Percentiles rank a stretch among this genome's conserved stretches.
phyloP scores from a whole-genome alignment of 2,329 filamentous ascomycete genomes.

The Mycogone perniciosa region DNA sequence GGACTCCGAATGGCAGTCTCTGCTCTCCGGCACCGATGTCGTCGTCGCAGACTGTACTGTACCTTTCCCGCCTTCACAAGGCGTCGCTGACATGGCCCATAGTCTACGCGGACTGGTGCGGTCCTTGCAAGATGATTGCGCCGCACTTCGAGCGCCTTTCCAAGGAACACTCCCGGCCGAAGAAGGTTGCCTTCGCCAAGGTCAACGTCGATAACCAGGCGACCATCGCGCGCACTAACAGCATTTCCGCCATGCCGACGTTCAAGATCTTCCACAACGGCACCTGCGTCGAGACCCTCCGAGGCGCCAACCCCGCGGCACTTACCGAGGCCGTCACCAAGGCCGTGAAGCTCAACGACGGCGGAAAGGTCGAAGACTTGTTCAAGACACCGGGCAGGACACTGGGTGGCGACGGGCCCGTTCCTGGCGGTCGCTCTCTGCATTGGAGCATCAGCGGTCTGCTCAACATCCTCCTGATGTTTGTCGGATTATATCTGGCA shows the following conservation, averaged over 20 bases:
- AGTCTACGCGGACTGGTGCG: slow-evolving; percentile 97
- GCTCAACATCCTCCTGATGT: slow-evolving; percentile 36
- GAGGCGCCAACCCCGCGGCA: slow-evolving; percentile 71
- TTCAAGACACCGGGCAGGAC: slow-evolving; percentile 53
- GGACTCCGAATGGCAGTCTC: slow-evolving; percentile 61
- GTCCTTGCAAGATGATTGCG: slow-evolving; percentile 86
- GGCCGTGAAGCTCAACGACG: slow-evolving; percentile 48
- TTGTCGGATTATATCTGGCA: slow-evolving; percentile 53
- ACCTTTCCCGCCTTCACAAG: slow-evolving; percentile 2
- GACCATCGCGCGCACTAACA: slow-evolving; percentile 69
- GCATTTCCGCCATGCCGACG: slow-evolving; percentile 84
- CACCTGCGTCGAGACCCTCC: slow-evolving; percentile 65
- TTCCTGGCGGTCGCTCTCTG: slow-evolving; percentile 15
- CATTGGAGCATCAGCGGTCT: slow-evolving; percentile 36
- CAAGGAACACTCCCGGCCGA: slow-evolving; percentile 69
- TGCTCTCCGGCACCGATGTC: slow-evolving; percentile 67
- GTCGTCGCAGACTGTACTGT: slow-evolving; percentile 83
- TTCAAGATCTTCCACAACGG: slow-evolving; percentile 85
- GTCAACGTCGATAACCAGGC: slow-evolving; percentile 82
- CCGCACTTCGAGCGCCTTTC: slow-evolving; percentile 83
- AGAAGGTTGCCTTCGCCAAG: slow-evolving; percentile 83
- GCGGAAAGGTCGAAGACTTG: slow-evolving; percentile 37
- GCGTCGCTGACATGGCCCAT: slow-evolving; percentile 22
- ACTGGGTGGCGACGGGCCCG: slow-evolving; percentile 39
- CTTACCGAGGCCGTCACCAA: slow-evolving; percentile 73